A percentile compares a stretch with the other conserved stretches of the same genome.
These are phyloP conservation scores for Aquilaria agallochum DNA, from an alignment of 441 rosid genomes.

Conservation along the genomic window DNA sequence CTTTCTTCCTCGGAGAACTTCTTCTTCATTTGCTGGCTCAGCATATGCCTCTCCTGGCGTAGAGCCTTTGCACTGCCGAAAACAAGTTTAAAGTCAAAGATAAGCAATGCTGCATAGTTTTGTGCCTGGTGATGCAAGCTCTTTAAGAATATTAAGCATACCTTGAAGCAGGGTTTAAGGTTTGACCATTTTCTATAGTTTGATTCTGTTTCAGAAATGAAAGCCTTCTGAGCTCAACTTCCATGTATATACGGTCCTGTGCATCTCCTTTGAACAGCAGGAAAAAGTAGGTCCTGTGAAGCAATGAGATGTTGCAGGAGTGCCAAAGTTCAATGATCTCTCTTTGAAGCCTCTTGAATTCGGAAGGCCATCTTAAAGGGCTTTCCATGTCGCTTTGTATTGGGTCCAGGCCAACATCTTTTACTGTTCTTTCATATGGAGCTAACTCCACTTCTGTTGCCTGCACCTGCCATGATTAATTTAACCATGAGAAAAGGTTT, in stretches of 20 bases:
- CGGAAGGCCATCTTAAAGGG: constrained; percentile 42
- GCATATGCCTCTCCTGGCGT: constrained; percentile 69
- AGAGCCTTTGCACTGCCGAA: constrained; percentile 56
- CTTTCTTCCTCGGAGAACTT: constrained; percentile 52
- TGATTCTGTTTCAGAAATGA: constrained; percentile 55
- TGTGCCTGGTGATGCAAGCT: background rate
- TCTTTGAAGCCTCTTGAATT: constrained; percentile 57
- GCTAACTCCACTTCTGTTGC: constrained; percentile 31
- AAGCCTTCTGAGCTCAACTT: constrained; percentile 78
- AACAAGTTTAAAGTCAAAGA: constrained; percentile 5
- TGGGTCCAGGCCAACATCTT: constrained; percentile 76
- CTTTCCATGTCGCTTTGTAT: constrained; percentile 42
- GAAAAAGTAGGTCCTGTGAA: constrained; percentile 87
- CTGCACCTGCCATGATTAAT: constrained; percentile 37
- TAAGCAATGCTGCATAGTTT: background rate
- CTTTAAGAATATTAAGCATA: constrained; percentile 13
- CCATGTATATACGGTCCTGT: constrained; percentile 82
- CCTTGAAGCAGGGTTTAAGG: constrained; percentile 50
- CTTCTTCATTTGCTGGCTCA: constrained; percentile 64
- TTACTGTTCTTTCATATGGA: constrained; percentile 34
- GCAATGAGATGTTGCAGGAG: constrained; percentile 67
- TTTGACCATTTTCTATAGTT: constrained; percentile 40
- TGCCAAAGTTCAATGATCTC: constrained; percentile 87
- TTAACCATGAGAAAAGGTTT: background rate
- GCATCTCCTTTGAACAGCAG: constrained; percentile 77